These are phyloP conservation scores for Scheffersomyces lignicola DNA, from an alignment of 1,139 yeast species.

Conservation along the genomic window DNA sequence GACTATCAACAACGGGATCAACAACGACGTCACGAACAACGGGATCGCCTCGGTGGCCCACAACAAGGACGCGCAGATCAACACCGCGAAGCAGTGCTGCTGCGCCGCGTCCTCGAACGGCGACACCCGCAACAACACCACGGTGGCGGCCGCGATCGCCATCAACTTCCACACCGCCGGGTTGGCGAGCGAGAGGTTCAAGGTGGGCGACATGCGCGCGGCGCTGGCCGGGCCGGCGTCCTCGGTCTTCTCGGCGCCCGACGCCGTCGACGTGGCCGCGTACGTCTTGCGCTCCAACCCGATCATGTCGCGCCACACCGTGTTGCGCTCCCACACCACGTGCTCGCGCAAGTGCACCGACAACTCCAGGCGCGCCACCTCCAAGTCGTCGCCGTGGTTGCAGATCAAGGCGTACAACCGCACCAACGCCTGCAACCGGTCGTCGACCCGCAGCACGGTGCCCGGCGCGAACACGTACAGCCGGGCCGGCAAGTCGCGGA, in stretches of 20 bases:
- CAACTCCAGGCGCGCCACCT: conserved; percentile 47
- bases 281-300: conserved; percentile 71
- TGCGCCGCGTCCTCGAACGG: conserved; percentile 63
- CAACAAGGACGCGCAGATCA: conserved; percentile 65
- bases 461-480: conserved; percentile 35
- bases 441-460: conserved; percentile 48
- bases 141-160: conserved; percentile 45
- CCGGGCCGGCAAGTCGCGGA: conserved; percentile 29
- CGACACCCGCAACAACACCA: conserved; percentile 49
- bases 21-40: conserved; percentile 62
- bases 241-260: conserved; percentile 15
- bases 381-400: conserved; percentile 41
- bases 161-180: conserved; percentile 49
- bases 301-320: conserved; percentile 80
- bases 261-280: conserved; percentile 32
- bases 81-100: conserved; percentile 65
- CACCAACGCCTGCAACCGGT: conserved; percentile 35
- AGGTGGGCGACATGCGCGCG: conserved; percentile 11
- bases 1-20: conserved; percentile 61
- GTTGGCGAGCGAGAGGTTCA: conserved; percentile 36
- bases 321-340: conserved; percentile 74
- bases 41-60: conserved; percentile 80
- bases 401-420: conserved; percentile 44
- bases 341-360: conserved; percentile 67
- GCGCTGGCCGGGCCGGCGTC: conserved; percentile 15